Evolutionary conservation across 2,329 filamentous ascomycete species (phyloP).

Genomic region (Sporothrix luriei): DNA sequence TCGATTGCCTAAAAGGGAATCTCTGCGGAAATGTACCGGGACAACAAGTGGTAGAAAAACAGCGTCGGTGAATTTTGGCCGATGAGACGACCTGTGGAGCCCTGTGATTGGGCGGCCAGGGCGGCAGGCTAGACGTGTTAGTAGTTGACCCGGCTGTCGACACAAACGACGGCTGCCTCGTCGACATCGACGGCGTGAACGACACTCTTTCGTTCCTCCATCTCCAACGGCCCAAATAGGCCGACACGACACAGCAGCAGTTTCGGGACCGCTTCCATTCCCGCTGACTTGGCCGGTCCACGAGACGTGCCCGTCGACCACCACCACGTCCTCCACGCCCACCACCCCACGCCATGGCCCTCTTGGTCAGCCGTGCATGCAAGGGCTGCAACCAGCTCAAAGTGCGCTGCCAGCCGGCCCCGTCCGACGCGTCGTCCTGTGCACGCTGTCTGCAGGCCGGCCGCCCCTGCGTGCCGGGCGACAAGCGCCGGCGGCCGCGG

Average conservation of each 20-base stretch:
- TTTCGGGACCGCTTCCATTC: not conserved
- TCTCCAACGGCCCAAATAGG: not conserved
- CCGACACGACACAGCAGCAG: not conserved
- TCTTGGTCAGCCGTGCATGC: conserved; percentile 27
- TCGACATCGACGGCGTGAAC: not conserved
- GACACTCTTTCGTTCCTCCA: not conserved
- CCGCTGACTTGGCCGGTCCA: too few species aligned
- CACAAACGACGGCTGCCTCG: too few species aligned
- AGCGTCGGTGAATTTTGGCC: conserved; percentile 29
- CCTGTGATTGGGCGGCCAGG: not conserved
- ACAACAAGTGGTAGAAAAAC: not conserved
- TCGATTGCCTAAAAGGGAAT: not conserved
- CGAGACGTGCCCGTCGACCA: too few species aligned
- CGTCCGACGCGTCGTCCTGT: not conserved
- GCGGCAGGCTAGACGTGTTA: too few species aligned
- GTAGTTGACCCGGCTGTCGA: too few species aligned
- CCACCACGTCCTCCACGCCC: not conserved
- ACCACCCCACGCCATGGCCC: not conserved
- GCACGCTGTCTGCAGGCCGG: conserved; percentile 21
- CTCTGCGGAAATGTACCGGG: not conserved
- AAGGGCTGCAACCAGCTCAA: conserved; percentile 29
- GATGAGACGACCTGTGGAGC: not conserved
- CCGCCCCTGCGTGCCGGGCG: conserved; percentile 23
- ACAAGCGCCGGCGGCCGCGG: conserved; percentile 26
- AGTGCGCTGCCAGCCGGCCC: conserved; percentile 25